Base-by-base conservation (phyloP, 257 asterid genomes). In the Orobanche coerulescens region DNA sequence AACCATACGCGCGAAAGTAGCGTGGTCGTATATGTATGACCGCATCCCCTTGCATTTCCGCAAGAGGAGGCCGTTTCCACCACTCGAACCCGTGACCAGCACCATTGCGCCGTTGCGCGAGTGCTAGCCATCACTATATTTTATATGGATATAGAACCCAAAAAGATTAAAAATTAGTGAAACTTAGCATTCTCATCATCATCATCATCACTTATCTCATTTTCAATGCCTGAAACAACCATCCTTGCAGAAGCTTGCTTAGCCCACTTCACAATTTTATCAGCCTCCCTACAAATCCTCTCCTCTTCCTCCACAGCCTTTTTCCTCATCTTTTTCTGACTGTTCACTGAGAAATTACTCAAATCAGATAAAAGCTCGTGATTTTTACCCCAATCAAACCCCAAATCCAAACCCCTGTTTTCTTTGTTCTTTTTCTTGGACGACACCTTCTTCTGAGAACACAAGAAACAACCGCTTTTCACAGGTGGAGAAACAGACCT, bases 191-290 rank as follows among this genome's bases (percentile, higher is more conserved):
- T 67, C 28, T 79, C 88, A 19, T 64, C 65, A 65, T 75, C 88
- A 71, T 79, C 88, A 19, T 64, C 65, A 65, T 75, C 88, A 71
- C 76, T 79, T 18, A 75, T 55, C 63, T 71, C 92, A 74, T 79
- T 85, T 59, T 77, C 85, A 57, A 82, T 58, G 42, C 81, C 75
- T 13, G 82, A 67, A 73, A 76, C 33, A 54, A 82, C 88, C 80
- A 87, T 76, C 68, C 98, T 75, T 16, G 90, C 82, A 70, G 95
- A 91, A 56, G 83, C 95, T 25, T 91, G 95, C 47, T 85, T 85
- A 68, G 96, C 95, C 95, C 95, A 83, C 73, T 79, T 82, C 57
- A 85, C 94, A 76, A 88, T 88, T 54, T 85, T 87, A 62, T 91
- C 94, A 59, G 94, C 96, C 67, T 91, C 96, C 66, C 81, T 81